Conservation (phyloP, 2,329 filamentous ascomycete species). For the Stagonosporopsis chrysanthemi region DNA sequence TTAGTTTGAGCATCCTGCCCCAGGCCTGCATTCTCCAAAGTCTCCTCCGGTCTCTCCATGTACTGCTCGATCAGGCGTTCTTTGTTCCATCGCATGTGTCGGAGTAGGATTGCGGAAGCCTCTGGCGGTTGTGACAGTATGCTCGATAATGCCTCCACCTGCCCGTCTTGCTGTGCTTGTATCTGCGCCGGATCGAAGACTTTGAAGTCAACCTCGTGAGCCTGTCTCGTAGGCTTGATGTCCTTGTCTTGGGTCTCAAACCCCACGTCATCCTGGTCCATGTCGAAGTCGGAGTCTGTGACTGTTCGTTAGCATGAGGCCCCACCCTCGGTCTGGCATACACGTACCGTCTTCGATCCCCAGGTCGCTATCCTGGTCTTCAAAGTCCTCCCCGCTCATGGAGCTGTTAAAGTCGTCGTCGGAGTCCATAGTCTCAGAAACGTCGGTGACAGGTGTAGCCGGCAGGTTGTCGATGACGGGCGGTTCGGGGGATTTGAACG, state of each 20-base stretch:
- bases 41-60: constrained; percentile 84
- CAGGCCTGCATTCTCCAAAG: constrained; percentile 85
- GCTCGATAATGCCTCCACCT: constrained; percentile 88
- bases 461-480: constrained; percentile 31
- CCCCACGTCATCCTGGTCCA: constrained; percentile 67
- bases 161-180: constrained; percentile 80
- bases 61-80: constrained; percentile 94
- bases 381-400: constrained; percentile 77
- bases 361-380: constrained; percentile 79
- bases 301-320: constrained; percentile 23
- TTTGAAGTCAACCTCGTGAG: constrained; percentile 85
- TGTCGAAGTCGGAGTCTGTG: constrained; percentile 59
- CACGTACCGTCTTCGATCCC: constrained; percentile 54
- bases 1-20: constrained; percentile 58
- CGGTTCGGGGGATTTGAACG: constrained; percentile 28
- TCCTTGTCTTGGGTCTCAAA: constrained; percentile 74
- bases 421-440: constrained; percentile 78
- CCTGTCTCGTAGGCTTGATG: constrained; percentile 73
- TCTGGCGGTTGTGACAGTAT: constrained; percentile 90
- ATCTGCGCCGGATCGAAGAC: constrained; percentile 84
- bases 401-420: constrained; percentile 93
- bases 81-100: constrained; percentile 94
- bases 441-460: constrained; percentile 44
- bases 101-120: constrained; percentile 86
- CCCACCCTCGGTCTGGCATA: neutral